Evolutionary conservation across 73 alveolate species (phyloP), one percentile per base, ranked within the genome.

Genomic region (Blepharisma japonicum): DNA sequence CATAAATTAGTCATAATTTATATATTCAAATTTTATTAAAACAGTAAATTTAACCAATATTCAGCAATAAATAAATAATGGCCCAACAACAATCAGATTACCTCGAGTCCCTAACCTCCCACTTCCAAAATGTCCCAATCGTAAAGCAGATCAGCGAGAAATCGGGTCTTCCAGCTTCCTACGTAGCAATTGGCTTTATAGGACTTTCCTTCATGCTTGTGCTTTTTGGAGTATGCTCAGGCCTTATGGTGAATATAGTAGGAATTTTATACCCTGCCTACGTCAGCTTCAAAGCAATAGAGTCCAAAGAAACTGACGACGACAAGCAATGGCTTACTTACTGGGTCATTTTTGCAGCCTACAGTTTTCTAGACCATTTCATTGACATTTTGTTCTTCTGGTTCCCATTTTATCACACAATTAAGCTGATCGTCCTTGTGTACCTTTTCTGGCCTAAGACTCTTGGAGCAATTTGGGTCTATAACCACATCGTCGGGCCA

Each of bases 311-410:
- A 14, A 90, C 82, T 21, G 91, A 78, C 2, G 91, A 79, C 21
- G 96, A 89, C 79, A 82, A 87, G 80, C 92, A 86, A 48, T 92
- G 98, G 98, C 78, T 92, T 54, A 87, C 96, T 55, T 92, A 92
- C 82, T 92, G 96, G 98, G 90, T 81, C n/a, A 79, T 85, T n/a
- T 92, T 87, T 71, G 96, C 92, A 6, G 8, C 74, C 45, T 81
- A 89, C 86, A 68, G 72, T 56, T 77, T 92, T 6, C 79, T 85
- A 55, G 98, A 92, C 67, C 79, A 71, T 18, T 88, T 87, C 79
- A 84, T 91, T 6, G 93, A 84, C 42, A 68, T 83, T 82, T 80
- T 92, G 68, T 82, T 90, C 67, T 79, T 72, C 55, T 71, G 92
- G 88, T 74, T 92, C 55, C 98, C 97, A 9, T 92, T 89, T 91